Evolutionary conservation across 192 early-diverging fungal genomes (phyloP), one percentile per base, ranked within the genome.

Genomic region (Radiomyces spectabilis): DNA sequence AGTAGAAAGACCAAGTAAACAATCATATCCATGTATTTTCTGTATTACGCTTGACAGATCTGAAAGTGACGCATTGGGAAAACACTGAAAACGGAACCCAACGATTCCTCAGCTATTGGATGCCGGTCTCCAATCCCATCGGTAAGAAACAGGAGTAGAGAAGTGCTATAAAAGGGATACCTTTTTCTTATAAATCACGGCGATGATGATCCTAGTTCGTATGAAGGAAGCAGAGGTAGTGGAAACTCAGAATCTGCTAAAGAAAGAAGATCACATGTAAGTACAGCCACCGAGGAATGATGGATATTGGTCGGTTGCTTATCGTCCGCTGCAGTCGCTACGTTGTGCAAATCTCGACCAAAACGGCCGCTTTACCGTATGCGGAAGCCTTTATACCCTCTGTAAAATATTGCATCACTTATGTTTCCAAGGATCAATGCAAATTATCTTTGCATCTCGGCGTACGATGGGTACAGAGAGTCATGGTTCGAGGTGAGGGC

Each of bases 71-170:
- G 27, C n/a, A n/a, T n/a, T n/a, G n/a, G n/a, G n/a, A n/a, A n/a
- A n/a, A n/a, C n/a, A n/a, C n/a, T n/a, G n/a, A n/a, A n/a, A n/a
- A n/a, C n/a, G n/a, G n/a, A n/a, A n/a, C n/a, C n/a, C n/a, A n/a
- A n/a, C 73, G 84, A 40, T 70, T 68, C 0, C 58, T 85, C 5
- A 82, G 78, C 24, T 88, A 74, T 45, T 68, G 72, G 29, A 85
- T 87, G 77, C 80, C 82, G 0, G 74, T 89, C 42, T 80, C 82
- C 40, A 85, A 89, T 50, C 81, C 87, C 10, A 80, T 87, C n/a
- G n/a, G n/a, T n/a, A n/a, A n/a, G n/a, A n/a, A n/a, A n/a, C n/a
- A n/a, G n/a, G n/a, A n/a, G n/a, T n/a, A n/a, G n/a, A n/a, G n/a
- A n/a, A n/a, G n/a, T n/a, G n/a, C n/a, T n/a, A n/a, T n/a, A n/a